Conservation (phyloP, 2,329 filamentous ascomycete species). For the Diplocarpon rosae region DNA sequence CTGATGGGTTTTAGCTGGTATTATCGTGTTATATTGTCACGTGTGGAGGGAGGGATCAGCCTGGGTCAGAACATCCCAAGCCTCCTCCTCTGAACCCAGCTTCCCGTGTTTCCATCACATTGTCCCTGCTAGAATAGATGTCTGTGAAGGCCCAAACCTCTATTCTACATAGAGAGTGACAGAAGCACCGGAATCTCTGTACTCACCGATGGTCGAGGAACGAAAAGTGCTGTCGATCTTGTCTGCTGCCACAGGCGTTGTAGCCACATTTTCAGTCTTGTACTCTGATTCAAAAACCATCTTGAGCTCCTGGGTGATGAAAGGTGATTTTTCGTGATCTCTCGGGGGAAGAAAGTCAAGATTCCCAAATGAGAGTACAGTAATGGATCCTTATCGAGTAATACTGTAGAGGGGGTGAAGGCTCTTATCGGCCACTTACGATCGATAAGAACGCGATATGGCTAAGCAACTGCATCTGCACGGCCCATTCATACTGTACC, state of each 20-base stretch:
- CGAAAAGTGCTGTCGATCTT: slow-evolving; percentile 52
- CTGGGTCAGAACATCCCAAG: background rate
- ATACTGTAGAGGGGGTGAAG: too few relatives aligned
- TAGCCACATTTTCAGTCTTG: slow-evolving; percentile 43
- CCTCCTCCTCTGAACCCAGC: too few relatives aligned
- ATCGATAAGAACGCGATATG: too few relatives aligned
- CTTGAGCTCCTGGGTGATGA: slow-evolving; percentile 4
- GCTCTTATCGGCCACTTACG: too few relatives aligned
- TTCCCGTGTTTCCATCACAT: too few relatives aligned
- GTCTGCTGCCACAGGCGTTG: slow-evolving; percentile 37
- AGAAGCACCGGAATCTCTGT: background rate
- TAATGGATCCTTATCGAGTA: too few relatives aligned
- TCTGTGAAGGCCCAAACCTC: background rate
- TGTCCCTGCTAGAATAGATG: too few relatives aligned
- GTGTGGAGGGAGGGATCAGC: slow-evolving; percentile 2
- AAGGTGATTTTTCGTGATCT: too few relatives aligned
- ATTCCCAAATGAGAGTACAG: too few relatives aligned
- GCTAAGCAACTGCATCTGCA: too few relatives aligned
- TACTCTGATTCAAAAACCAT: slow-evolving; percentile 37
- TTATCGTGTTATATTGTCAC: background rate
- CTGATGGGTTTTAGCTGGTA: slow-evolving; percentile 29
- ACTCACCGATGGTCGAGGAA: slow-evolving; percentile 49
- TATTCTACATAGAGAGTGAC: background rate
- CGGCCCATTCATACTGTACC: too few relatives aligned
- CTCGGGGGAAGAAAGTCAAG: too few relatives aligned